phyloP scores from a whole-genome alignment of 1,284 basidiomycete genomes.

The Puccinia hordei region DNA sequence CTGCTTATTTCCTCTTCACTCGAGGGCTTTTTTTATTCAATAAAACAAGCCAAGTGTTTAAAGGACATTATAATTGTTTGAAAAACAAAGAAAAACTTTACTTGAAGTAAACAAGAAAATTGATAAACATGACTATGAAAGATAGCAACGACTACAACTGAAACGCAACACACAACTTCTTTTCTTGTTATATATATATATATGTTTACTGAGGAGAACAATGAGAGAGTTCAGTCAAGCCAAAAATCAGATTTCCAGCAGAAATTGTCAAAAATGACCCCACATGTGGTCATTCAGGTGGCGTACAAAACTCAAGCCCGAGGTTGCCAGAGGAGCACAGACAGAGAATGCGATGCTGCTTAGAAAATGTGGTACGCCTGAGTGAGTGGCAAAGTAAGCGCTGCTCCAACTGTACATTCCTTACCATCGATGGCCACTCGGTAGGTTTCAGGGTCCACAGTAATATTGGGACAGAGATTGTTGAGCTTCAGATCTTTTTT shows the following conservation, averaged over 20 bases:
- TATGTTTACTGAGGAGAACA: background rate
- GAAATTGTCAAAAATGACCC: background rate
- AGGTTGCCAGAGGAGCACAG: no score
- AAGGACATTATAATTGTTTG: no score
- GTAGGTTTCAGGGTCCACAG: conserved; percentile 89
- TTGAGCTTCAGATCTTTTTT: conserved; percentile 97
- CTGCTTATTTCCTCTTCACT: no score
- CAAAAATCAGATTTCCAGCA: background rate
- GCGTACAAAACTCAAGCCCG: no score
- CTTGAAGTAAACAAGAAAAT: background rate
- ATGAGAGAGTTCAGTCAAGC: background rate
- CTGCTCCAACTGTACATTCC: conserved; percentile 74
- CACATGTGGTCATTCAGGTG: no score
- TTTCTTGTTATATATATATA: no score
- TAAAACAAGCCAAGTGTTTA: no score
- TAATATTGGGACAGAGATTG: conserved; percentile 74
- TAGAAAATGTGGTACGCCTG: conserved; percentile 51
- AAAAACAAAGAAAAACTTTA: background rate
- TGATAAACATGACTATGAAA: background rate
- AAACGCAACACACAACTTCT: background rate
- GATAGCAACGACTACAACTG: background rate
- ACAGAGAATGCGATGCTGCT: background rate
- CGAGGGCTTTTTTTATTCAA: no score
- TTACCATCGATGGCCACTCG: conserved; percentile 79
- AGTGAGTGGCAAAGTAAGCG: conserved; percentile 71